Percentiles rank a stretch among this genome's conserved stretches.
Conservation (phyloP, 2,329 filamentous ascomycete species). For the Parafenestella ontariensis region DNA sequence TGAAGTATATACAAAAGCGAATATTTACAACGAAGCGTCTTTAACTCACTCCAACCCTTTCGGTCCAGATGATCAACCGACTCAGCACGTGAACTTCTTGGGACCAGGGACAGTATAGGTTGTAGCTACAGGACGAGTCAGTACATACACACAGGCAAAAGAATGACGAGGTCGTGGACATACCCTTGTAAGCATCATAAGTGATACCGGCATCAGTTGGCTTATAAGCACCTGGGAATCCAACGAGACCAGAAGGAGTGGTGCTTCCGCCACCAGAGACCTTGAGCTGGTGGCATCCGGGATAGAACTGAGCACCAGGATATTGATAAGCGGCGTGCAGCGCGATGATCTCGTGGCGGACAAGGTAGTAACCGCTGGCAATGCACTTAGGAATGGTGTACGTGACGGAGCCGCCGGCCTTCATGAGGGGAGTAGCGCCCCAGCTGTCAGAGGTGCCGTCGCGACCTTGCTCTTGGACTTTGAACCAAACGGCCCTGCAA, state of each 20-base stretch:
- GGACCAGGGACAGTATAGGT: slow-evolving; percentile 40
- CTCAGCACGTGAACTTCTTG: slow-evolving; percentile 39
- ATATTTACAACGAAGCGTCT: slow-evolving; percentile 14
- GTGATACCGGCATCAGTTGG: slow-evolving; percentile 59
- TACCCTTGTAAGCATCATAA: slow-evolving; percentile 59
- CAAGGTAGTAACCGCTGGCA: slow-evolving; percentile 63
- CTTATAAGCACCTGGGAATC: slow-evolving; percentile 63
- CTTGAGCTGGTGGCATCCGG: slow-evolving; percentile 65
- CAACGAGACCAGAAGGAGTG: slow-evolving; percentile 52
- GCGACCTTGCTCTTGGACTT: slow-evolving; percentile 60
- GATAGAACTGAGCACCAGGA: slow-evolving; percentile 65
- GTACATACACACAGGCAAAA: background rate
- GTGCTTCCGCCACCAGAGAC: slow-evolving; percentile 59
- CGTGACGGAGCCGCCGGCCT: slow-evolving; percentile 51
- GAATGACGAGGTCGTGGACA: slow-evolving; percentile 1
- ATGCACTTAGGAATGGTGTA: slow-evolving; percentile 65
- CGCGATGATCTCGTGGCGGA: slow-evolving; percentile 65
- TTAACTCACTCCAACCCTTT: background rate
- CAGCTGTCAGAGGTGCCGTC: slow-evolving; percentile 59
- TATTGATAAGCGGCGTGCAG: slow-evolving; percentile 58
- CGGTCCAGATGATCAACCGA: background rate
- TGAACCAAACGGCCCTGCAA: slow-evolving; percentile 62
- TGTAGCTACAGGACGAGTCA: slow-evolving; percentile 16
- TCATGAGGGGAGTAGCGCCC: slow-evolving; percentile 57
- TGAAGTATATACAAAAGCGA: slow-evolving; percentile 10